phyloP scores from a whole-genome alignment of 352 stramenopile genomes.

The Pythium aphanidermatum region DNA sequence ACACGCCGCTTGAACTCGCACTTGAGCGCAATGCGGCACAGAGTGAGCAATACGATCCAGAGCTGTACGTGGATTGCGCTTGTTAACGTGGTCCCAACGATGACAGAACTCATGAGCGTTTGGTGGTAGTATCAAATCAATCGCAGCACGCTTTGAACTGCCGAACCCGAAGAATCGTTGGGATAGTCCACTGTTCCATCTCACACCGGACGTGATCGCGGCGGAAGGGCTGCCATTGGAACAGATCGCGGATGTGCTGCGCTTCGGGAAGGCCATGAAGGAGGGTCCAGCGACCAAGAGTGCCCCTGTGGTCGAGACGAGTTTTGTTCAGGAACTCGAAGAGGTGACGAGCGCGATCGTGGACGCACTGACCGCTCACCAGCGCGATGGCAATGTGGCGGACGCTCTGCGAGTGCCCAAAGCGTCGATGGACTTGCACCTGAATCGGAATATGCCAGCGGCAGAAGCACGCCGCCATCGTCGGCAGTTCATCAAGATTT shows the following conservation, averaged over 20 bases:
- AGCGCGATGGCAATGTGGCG: constrained; percentile 55
- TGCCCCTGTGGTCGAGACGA: constrained; percentile 51
- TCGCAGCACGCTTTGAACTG: constrained; percentile 87
- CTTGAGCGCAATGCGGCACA: constrained; percentile 45
- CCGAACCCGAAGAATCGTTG: constrained; percentile 92
- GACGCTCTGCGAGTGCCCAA: constrained; percentile 42
- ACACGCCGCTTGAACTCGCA: constrained; percentile 54
- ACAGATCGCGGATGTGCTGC: constrained; percentile 47
- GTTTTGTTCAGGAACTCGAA: constrained; percentile 70
- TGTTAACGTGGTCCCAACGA: too few relatives aligned
- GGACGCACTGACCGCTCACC: constrained; percentile 48
- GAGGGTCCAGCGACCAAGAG: constrained; percentile 61
- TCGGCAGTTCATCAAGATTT: constrained; percentile 80
- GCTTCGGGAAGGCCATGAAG: constrained; percentile 59
- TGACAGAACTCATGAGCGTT: too few relatives aligned
- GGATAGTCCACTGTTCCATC: constrained; percentile 85
- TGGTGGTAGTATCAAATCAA: constrained; percentile 76
- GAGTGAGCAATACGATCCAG: constrained; percentile 32
- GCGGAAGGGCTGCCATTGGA: constrained; percentile 35
- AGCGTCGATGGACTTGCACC: constrained; percentile 19
- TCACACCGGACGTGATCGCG: constrained; percentile 43
- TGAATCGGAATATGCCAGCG: constrained; percentile 47
- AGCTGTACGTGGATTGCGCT: constrained; percentile 46
- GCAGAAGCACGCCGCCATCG: constrained; percentile 63
- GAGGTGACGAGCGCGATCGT: constrained; percentile 47